These are phyloP conservation scores for Penicillium sp. DNA, from an alignment of 2,329 filamentous ascomycete genomes.

Conservation along the genomic window DNA sequence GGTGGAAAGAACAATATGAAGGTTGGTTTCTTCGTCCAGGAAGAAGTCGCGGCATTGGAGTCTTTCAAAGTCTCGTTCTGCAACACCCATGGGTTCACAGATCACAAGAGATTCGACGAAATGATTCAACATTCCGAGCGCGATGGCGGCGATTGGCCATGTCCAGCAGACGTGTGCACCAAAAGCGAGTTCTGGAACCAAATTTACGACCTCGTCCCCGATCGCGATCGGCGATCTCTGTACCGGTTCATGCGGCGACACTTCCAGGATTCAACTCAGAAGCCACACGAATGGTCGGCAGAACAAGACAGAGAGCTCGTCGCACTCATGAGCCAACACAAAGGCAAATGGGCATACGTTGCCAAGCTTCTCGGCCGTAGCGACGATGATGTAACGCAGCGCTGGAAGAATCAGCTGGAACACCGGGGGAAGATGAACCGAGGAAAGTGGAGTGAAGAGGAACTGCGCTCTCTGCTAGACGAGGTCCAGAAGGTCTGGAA, in stretches of 20 bases:
- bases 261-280: conserved; percentile 40
- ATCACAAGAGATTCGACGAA: conserved; percentile 26
- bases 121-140: conserved; percentile 37
- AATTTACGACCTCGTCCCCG: conserved; percentile 37
- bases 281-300: conserved; percentile 39
- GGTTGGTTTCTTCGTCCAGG: conserved; percentile 32
- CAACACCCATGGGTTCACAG: conserved; percentile 25
- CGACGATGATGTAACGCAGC: conserved; percentile 43
- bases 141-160: conserved; percentile 25
- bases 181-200: conserved; percentile 39
- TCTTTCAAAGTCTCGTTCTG: conserved; percentile 36
- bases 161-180: conserved; percentile 16
- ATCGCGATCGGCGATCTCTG: conserved; percentile 39
- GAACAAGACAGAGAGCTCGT: conserved; percentile 45
- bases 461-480: conserved; percentile 29
- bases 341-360: conserved; percentile 41
- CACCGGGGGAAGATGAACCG: conserved; percentile 35
- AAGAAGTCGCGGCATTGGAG: conserved; percentile 34
- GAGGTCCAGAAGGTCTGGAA: conserved; percentile 27
- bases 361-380: conserved; percentile 39
- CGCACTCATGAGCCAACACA: conserved; percentile 22
- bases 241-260: conserved; percentile 45
- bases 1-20: conserved; percentile 16
- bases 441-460: conserved; percentile 40
- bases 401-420: conserved; percentile 45